phyloP scores from a whole-genome alignment of 345 rosid genomes.

The Mercurialis annua region DNA sequence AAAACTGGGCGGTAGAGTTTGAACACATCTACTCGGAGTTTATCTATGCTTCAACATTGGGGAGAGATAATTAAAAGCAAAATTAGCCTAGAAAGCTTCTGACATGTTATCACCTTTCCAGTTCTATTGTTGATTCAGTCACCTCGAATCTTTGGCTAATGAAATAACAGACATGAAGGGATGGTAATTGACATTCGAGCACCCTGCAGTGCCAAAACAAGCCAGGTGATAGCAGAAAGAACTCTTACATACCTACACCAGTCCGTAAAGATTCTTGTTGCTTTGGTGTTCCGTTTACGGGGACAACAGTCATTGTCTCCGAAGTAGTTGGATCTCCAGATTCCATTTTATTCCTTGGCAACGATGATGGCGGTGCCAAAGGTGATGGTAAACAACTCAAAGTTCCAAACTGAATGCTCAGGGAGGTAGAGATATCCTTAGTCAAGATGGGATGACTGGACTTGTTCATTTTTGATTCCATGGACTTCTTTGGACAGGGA shows the following conservation, averaged over 20 bases:
- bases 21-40: too few relatives aligned
- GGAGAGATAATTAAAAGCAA: neutral
- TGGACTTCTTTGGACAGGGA: slow-evolving; percentile 29
- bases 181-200: slow-evolving; percentile 6
- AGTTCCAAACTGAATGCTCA: slow-evolving; percentile 24
- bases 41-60: neutral
- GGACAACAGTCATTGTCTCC: slow-evolving; percentile 16
- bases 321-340: slow-evolving; percentile 22
- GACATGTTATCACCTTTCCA: neutral
- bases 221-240: slow-evolving; percentile 1
- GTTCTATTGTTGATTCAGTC: slow-evolving; percentile 5
- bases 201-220: slow-evolving; percentile 24
- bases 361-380: slow-evolving; percentile 14
- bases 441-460: slow-evolving; percentile 17
- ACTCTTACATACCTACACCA: slow-evolving; percentile 24
- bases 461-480: slow-evolving; percentile 15
- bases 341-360: slow-evolving; percentile 16
- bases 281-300: slow-evolving; percentile 9
- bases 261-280: slow-evolving; percentile 14
- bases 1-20: too few relatives aligned
- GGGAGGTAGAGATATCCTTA: slow-evolving; percentile 9
- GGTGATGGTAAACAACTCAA: slow-evolving; percentile 14
- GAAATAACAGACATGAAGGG: slow-evolving; percentile 19
- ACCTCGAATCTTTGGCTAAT: neutral
- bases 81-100: neutral